phyloP scores from a whole-genome alignment of 129 eudicot genomes.

The Dittrichia graveolens region DNA sequence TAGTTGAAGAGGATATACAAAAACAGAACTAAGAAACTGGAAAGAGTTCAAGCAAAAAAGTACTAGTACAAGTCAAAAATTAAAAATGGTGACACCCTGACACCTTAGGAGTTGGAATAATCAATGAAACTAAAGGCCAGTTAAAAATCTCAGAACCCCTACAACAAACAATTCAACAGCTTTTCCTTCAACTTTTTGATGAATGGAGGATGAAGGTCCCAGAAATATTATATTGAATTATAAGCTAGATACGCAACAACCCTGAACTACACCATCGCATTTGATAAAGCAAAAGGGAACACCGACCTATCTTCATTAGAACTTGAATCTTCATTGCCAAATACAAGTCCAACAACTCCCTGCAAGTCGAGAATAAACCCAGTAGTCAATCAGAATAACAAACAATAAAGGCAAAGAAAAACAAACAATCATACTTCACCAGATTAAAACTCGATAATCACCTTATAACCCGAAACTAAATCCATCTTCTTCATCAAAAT shows the following conservation, averaged over 20 bases:
- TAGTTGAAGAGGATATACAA: neutral
- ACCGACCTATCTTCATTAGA: slow-evolving; percentile 80
- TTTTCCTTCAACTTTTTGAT: neutral
- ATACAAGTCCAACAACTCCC: slow-evolving; percentile 86
- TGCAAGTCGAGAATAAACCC: slow-evolving; percentile 26
- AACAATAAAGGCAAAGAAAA: neutral
- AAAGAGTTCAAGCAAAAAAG: neutral
- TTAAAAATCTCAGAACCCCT: slow-evolving; percentile 1
- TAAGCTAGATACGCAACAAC: neutral
- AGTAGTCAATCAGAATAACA: neutral
- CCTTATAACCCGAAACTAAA: slow-evolving; percentile 52
- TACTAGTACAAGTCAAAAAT: slow-evolving; percentile 4
- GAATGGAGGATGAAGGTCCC: neutral
- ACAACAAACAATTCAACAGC: slow-evolving; percentile 15
- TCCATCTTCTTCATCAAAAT: slow-evolving; percentile 38
- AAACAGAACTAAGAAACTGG: neutral
- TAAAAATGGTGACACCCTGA: slow-evolving; percentile 14
- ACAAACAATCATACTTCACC: neutral
- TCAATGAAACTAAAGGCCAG: neutral
- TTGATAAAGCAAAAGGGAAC: neutral
- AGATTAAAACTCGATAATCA: slow-evolving; percentile 4
- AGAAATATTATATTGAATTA: neutral
- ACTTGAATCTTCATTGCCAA: slow-evolving; percentile 71
- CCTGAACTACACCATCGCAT: neutral
- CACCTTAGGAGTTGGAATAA: neutral